Base-by-base conservation (phyloP, 305 asterid species). In the Ilex paraguariensis region DNA sequence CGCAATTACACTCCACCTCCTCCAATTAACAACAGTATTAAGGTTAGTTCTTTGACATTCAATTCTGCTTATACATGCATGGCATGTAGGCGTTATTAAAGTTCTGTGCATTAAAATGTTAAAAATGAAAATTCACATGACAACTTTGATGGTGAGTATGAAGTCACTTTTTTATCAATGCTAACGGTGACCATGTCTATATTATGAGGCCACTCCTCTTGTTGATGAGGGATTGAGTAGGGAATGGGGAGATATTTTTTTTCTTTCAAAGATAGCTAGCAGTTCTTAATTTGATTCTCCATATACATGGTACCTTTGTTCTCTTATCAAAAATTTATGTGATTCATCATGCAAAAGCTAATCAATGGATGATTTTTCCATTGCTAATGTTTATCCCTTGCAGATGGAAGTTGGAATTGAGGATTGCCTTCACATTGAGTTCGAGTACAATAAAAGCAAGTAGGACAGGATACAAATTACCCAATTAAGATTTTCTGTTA, bases 381-480 rank as follows among this genome's bases (percentile, higher is more conserved):
- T 10, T 11, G 11, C 15, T 13, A 10, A 15, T n/a, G 1, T 17
- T 14, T 52, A n/a, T n/a, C 56, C 54, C 66, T 66, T 77, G 84
- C 77, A 93, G 99, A 93, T 93, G 99, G 99, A 93, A 74, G 99
- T 93, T 57, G 99, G 99, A 56, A 93, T 93, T 45, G 99, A 93
- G 71, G 99, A 93, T 80, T 93, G 99, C 78, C 99, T 93, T 70
- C 99, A 93, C 71, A 93, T 93, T 42, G 99, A 93, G 81, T 93
- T 93, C 58, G 97, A 90, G 83, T 93, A 93, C 88, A 90, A 90
- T 63, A 93, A 90, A 81, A 86, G 93, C 97, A 93, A 93, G 99
- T 93, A 79, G 71, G 96, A 77, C 57, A 57, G 64, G 3, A 12
- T 30, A 46, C 33, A 46, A 66, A 50, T 66, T 67, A 49, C 59